Base-by-base conservation (phyloP, 495 filamentous ascomycete species). In the Platismatia glauca region DNA sequence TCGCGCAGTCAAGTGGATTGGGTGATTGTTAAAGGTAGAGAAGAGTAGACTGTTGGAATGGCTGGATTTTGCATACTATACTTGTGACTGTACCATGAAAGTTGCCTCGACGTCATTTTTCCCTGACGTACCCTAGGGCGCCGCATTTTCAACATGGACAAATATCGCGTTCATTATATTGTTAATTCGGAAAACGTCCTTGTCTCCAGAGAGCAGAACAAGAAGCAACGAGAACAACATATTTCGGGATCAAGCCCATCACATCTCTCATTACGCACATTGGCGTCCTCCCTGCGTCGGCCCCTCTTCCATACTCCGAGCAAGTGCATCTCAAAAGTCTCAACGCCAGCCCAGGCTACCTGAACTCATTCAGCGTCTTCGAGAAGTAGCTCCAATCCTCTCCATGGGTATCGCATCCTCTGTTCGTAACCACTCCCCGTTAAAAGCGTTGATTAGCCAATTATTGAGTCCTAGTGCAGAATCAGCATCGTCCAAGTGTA, bases 391-490 rank as follows among this genome's bases (percentile, higher is more conserved):
- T 27, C 63, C 67, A 34, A 66, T 67, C 31, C 57, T 59, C 50
- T 66, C 61, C 43, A 72, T 76, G 2, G 91, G 90, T 66, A 83
- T 81, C 8, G 91, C 82, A 48, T 86, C 75, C 7, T 80, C 77
- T n/a, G 89, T 84, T 65, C 84, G 84, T 57, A 91, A 72, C 89
- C 93, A 98, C 71, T 97, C 93, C 31, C 93, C 95, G 67, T 97
- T 97, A 73, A 98, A 97, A 0, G 95, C 94, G 71, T 97, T 96
- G 71, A 96, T 81, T 59, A 98, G 83, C 92, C 94, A 98, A 73
- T 87, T 95, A 63, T 81, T 85, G 22, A 98, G 77, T 72, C 90
- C 92, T 96, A 64, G 37, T 24, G 57, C 24, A 55, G 27, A 31
- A 18, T 60, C 15, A 59, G 55, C 48, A 24, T 53, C 60, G 39